Base-by-base conservation (phyloP, 352 stramenopile genomes). In the Globisporangium cederbergense region DNA sequence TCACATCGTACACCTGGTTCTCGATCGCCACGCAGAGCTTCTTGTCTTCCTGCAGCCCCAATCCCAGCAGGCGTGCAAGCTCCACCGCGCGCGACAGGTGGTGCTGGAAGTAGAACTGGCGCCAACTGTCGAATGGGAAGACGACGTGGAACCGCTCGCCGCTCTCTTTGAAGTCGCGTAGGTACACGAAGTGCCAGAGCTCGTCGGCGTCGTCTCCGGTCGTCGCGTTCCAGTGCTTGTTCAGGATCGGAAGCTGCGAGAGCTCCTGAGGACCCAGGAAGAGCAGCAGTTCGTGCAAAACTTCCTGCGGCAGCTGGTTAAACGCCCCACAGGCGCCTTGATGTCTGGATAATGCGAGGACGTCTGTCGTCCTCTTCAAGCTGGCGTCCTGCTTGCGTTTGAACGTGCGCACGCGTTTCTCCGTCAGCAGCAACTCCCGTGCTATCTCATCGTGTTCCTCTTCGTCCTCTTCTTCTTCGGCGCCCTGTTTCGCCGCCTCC, bases 31-130 rank as follows among this genome's bases (percentile, higher is more conserved):
- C 65, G 47, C 81, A 92, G 18, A 56, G 58, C 54, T 86, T 79
- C 43, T 75, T 70, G n/a, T 70, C 59, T 3, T 84, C 66, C 8
- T 63, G 71, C 6, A 70, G 46, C 0, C 67, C 73, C 13, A 90
- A 28, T 28, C 25, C 25, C 25, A 28, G 64, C 51, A 89, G 70
- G 16, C 78, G 77, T 45, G 82, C 72, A 13, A 88, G 69, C 62
- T 92, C 83, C 36, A 92, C 74, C 8, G 80, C 74, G 34, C 83
- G 78, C 40, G 81, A 90, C 18, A 88, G 50, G 53, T 80, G 81
- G 52, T 93, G 83, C 18, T 73, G 70, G 46, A 90, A 93, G 70
- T 90, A 92, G 57, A 88, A 91, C 50, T 88, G 77, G 16, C 80
- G 75, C 74, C 76, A 89, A 47, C 70, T 81, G 36, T 83, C 68